Conservation (phyloP, 108 stramenopile species). For the Nitzschia palea region DNA sequence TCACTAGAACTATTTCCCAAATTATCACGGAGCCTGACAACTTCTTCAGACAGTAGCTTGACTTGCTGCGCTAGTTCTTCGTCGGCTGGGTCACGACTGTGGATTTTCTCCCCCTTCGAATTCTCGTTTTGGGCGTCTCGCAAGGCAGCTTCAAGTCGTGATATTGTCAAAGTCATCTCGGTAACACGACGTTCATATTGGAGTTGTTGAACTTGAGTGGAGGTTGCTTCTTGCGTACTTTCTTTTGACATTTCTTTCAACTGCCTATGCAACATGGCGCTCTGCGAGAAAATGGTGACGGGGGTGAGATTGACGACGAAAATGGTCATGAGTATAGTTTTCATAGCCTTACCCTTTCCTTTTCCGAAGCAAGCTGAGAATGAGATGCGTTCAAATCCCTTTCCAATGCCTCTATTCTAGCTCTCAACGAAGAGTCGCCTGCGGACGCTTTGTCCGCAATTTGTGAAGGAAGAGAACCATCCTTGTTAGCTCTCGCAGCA, state of each 20-base stretch:
- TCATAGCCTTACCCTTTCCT: slow-evolving; percentile 46
- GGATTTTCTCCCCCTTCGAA: neutral
- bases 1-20: slow-evolving; percentile 53
- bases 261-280: slow-evolving; percentile 59
- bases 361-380: slow-evolving; percentile 59
- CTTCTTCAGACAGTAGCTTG: slow-evolving; percentile 67
- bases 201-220: slow-evolving; percentile 46
- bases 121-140: slow-evolving; percentile 16
- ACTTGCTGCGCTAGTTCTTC: slow-evolving; percentile 58
- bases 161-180: slow-evolving; percentile 54
- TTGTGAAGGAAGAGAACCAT: neutral
- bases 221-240: slow-evolving; percentile 64
- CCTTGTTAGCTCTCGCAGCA: slow-evolving; percentile 45
- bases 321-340: neutral
- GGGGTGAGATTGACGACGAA: neutral
- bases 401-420: slow-evolving; percentile 45
- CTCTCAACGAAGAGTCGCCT: slow-evolving; percentile 1
- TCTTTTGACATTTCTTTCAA: slow-evolving; percentile 70
- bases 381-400: slow-evolving; percentile 55
- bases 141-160: slow-evolving; percentile 43
- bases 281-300: slow-evolving; percentile 11
- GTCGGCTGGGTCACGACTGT: slow-evolving; percentile 12
- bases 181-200: slow-evolving; percentile 70
- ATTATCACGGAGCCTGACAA: slow-evolving; percentile 65
- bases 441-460: neutral